Base-by-base conservation (phyloP, 352 stramenopile genomes). In the Ophiocytium majus region DNA sequence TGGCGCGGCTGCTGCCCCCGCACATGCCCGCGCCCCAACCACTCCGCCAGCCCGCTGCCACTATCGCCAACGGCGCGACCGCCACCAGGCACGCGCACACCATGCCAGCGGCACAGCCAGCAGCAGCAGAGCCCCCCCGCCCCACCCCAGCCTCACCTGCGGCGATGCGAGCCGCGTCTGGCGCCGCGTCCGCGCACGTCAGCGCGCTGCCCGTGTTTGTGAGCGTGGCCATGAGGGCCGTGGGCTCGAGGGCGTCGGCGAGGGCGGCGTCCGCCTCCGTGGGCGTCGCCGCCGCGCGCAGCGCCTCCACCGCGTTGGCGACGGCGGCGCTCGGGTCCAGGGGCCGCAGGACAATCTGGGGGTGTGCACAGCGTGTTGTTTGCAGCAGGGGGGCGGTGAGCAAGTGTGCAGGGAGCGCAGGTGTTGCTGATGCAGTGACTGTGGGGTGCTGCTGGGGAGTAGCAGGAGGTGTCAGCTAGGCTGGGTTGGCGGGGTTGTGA, bases 311-410 rank as follows among this genome's bases (percentile, higher is more conserved):
- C 31, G 75, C n/a, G 14, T 1, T 17, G 5, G 37, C 19, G 1
- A 81, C 36, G 1, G 31, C 75, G 5, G 75, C 75, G 37, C 34
- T 1, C 34, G 64, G 31, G 50, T 81, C 36, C 5, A 81, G 75
- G 1, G 75, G 75, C 75, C 32, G 37, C 75, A 81, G 75, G 1
- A 81, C 75, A 33, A 81, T 43, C 75, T 81, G 64, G 5, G 31
- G 5, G 34, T 28, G 28, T 19, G 17, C 19, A 66, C 57, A 28
- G 57, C 28, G 28, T 66, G 28, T 23, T n/a, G n/a, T n/a, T n/a
- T n/a, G n/a, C n/a, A n/a, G n/a, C n/a, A 57, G 43, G 43, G 5
- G 43, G 14, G 43, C 5, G 5, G 43, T 14, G 43, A 57, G 5
- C 43, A 57, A 57, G 43, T 14, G 43, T 14, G 43, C 43, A 14